These are phyloP conservation scores for Orbilia ellipsospora DNA, from an alignment of 2,329 filamentous ascomycete genomes.

Conservation along the genomic window DNA sequence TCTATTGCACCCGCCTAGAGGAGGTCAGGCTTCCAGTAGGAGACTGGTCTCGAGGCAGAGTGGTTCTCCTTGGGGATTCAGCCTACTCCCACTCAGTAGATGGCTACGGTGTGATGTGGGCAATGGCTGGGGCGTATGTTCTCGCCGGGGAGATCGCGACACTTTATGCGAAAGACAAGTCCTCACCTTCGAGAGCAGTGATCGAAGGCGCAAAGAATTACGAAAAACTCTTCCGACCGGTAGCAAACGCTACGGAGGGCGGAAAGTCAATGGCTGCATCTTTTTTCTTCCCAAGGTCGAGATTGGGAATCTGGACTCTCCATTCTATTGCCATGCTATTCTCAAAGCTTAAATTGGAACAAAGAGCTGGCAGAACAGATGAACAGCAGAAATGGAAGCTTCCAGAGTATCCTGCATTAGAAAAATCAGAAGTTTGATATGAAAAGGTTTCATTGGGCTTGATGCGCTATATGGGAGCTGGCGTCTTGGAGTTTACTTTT, in stretches of 20 bases:
- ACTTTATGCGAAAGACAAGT: slow-evolving; percentile 10
- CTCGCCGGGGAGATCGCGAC: slow-evolving; percentile 19
- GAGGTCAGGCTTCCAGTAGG: slow-evolving; percentile 14
- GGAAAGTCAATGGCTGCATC: background rate
- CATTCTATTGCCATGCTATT: background rate
- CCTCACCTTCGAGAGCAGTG: background rate
- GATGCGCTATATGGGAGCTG: no score
- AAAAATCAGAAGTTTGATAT: background rate
- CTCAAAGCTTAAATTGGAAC: slow-evolving; percentile 1
- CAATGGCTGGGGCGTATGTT: slow-evolving; percentile 13
- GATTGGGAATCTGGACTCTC: slow-evolving; percentile 5
- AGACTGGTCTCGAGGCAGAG: slow-evolving; percentile 17
- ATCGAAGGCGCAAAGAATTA: slow-evolving; percentile 23
- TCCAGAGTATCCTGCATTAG: slow-evolving; percentile 13
- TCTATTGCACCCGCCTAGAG: slow-evolving; percentile 11
- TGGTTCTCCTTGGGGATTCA: slow-evolving; percentile 8
- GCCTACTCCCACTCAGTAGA: slow-evolving; percentile 8
- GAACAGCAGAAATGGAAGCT: slow-evolving; percentile 17
- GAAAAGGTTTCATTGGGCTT: background rate
- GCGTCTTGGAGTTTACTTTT: no score
- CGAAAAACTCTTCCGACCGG: slow-evolving; percentile 15
- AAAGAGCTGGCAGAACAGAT: slow-evolving; percentile 4
- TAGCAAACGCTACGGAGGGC: slow-evolving; percentile 8
- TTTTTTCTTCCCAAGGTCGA: slow-evolving; percentile 12
- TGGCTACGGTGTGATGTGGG: slow-evolving; percentile 7